Conservation (phyloP, 805 yeast species). For the Yarrowia yakushimensis region DNA sequence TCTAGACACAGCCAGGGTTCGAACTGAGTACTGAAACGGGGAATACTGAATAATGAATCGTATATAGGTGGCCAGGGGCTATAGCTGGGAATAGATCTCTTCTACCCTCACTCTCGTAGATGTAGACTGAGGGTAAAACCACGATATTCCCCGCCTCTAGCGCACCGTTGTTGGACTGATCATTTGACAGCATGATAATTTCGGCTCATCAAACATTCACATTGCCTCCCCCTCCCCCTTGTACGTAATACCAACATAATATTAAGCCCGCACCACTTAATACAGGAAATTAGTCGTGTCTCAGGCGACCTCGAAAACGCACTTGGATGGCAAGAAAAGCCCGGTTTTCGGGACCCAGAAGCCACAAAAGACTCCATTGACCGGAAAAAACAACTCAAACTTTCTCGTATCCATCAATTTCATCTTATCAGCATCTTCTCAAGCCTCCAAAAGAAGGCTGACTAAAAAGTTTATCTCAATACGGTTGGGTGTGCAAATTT, state of each 20-base stretch:
- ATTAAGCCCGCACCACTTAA: too few relatives aligned
- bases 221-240: not conserved
- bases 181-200: not conserved
- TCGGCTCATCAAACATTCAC: not conserved
- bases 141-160: not conserved
- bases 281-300: not conserved
- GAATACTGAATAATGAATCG: too few relatives aligned
- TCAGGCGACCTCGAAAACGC: too few relatives aligned
- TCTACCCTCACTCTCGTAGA: too few relatives aligned
- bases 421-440: not conserved
- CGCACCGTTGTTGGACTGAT: not conserved
- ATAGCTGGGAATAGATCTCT: not conserved
- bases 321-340: too few relatives aligned
- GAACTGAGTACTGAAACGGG: not conserved
- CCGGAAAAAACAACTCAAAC: too few relatives aligned
- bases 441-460: not conserved
- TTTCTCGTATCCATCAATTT: too few relatives aligned
- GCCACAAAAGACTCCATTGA: too few relatives aligned
- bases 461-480: slow-evolving; percentile 11
- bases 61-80: too few relatives aligned
- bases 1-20: not conserved
- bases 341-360: too few relatives aligned
- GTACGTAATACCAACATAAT: not conserved
- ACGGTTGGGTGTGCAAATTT: slow-evolving; percentile 20
- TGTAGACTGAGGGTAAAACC: not conserved